phyloP scores from a whole-genome alignment of 768 basidiomycete species.

The Psilocybe cubensis region DNA sequence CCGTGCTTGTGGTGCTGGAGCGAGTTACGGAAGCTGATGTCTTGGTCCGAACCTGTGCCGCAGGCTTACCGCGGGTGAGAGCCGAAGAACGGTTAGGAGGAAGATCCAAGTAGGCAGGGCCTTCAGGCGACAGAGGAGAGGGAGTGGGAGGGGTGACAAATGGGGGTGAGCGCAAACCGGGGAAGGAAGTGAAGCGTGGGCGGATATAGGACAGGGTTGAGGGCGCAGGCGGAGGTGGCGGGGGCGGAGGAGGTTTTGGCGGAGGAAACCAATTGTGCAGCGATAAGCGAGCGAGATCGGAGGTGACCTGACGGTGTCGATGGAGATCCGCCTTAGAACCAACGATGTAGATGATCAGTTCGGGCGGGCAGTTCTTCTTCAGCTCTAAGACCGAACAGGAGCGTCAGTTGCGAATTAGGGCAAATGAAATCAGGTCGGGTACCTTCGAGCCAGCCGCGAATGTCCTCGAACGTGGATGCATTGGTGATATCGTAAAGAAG shows the following conservation, averaged over 20 bases:
- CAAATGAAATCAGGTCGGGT: slow-evolving; percentile 16
- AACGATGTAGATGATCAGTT: slow-evolving; percentile 93
- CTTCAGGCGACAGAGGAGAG: slow-evolving; percentile 55
- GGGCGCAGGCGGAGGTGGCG: slow-evolving; percentile 60
- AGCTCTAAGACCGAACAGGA: slow-evolving; percentile 57
- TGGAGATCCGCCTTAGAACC: slow-evolving; percentile 89
- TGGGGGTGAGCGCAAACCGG: slow-evolving; percentile 65
- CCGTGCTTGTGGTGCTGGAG: slow-evolving; percentile 52
- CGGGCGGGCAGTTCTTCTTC: slow-evolving; percentile 87
- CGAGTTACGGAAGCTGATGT: slow-evolving; percentile 50
- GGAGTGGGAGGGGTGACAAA: slow-evolving; percentile 42
- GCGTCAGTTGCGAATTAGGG: slow-evolving; percentile 27
- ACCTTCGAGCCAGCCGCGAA: slow-evolving; percentile 93
- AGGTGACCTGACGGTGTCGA: slow-evolving; percentile 72
- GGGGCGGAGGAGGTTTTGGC: slow-evolving; percentile 63
- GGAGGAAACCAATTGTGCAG: slow-evolving; percentile 90
- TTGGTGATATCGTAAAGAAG: slow-evolving; percentile 96
- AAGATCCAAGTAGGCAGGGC: slow-evolving; percentile 66
- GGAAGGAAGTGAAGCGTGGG: slow-evolving; percentile 77
- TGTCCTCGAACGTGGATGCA: slow-evolving; percentile 84
- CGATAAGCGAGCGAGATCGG: slow-evolving; percentile 82
- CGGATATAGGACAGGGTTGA: slow-evolving; percentile 79
- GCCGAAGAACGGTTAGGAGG: slow-evolving; percentile 55
- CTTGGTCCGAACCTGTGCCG: slow-evolving; percentile 48
- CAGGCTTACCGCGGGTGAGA: slow-evolving; percentile 55